A percentile compares a stretch with the other conserved stretches of the same genome.
Conservation (phyloP, 805 yeast species). For the Candida khao-thaluensis region DNA sequence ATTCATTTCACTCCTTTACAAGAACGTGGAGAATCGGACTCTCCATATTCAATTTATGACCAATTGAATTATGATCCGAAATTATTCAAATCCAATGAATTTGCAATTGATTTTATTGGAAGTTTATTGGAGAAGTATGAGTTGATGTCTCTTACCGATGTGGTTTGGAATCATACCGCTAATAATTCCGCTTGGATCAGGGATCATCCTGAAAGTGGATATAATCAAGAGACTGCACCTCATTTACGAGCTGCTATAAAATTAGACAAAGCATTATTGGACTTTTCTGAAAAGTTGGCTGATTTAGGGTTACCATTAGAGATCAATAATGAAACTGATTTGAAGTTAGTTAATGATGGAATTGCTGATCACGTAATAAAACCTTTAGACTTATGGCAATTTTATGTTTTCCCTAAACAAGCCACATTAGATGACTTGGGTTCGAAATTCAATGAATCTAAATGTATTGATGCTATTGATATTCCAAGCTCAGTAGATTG, state of each 20-base stretch:
- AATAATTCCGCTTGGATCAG: slow-evolving; percentile 82
- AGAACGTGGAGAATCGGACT: slow-evolving; percentile 81
- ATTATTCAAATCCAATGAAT: slow-evolving; percentile 53
- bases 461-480: slow-evolving; percentile 27
- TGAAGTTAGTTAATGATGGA: slow-evolving; percentile 63
- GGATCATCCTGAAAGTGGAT: slow-evolving; percentile 89
- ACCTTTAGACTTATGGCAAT: slow-evolving; percentile 80
- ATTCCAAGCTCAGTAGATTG: slow-evolving; percentile 45
- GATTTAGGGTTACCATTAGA: slow-evolving; percentile 61
- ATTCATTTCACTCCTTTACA: slow-evolving; percentile 94
- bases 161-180: slow-evolving; percentile 95
- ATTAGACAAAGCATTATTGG: slow-evolving; percentile 65
- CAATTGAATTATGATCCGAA: slow-evolving; percentile 75
- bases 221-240: slow-evolving; percentile 83
- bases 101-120: slow-evolving; percentile 53
- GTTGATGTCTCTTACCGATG: slow-evolving; percentile 80
- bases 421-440: slow-evolving; percentile 40
- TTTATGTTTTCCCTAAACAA: slow-evolving; percentile 65
- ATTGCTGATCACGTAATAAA: slow-evolving; percentile 66
- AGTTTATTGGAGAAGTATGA: slow-evolving; percentile 53
- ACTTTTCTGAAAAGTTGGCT: slow-evolving; percentile 60
- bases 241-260: slow-evolving; percentile 83
- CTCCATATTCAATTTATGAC: slow-evolving; percentile 90
- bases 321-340: slow-evolving; percentile 51
- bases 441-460: slow-evolving; percentile 29